These are phyloP conservation scores for Leishmania guyanensis DNA, from an alignment of 208 protist genomes.

Conservation along the genomic window DNA sequence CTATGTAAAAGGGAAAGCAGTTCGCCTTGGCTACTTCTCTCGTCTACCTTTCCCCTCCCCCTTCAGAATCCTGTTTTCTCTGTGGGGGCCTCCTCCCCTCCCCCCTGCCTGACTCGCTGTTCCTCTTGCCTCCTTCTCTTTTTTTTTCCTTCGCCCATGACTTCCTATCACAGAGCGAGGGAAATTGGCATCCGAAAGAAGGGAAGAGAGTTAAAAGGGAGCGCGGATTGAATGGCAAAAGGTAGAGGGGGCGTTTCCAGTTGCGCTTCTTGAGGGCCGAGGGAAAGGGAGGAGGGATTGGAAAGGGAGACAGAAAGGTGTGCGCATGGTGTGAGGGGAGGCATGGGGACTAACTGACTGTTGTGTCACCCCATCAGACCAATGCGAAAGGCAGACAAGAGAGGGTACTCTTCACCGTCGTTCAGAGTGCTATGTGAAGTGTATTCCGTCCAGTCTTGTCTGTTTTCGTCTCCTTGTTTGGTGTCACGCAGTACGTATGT, in stretches of 20 bases:
- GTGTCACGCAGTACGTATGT: not conserved
- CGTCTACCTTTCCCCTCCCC: not conserved
- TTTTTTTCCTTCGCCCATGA: not conserved
- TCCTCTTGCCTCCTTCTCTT: not conserved
- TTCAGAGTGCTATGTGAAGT: not conserved
- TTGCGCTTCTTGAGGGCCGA: not conserved
- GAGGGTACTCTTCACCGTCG: not conserved
- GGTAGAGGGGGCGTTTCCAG: not conserved
- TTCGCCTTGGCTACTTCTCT: not conserved
- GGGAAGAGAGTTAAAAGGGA: not conserved
- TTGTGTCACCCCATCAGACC: not conserved
- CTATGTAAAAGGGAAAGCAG: not conserved
- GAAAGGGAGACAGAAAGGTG: not conserved
- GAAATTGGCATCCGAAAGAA: not conserved
- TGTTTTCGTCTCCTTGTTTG: not conserved
- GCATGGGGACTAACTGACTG: not conserved
- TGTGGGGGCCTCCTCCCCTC: not conserved
- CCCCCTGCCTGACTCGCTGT: not conserved
- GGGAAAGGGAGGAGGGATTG: not conserved
- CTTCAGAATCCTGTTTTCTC: not conserved
- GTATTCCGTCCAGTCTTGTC: not conserved
- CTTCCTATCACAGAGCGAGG: not conserved
- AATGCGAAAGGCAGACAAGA: not conserved
- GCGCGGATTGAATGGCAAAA: not conserved
- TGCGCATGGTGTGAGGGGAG: not conserved